Conservation (phyloP, 129 eudicot species). For the Kitagawia praeruptora region DNA sequence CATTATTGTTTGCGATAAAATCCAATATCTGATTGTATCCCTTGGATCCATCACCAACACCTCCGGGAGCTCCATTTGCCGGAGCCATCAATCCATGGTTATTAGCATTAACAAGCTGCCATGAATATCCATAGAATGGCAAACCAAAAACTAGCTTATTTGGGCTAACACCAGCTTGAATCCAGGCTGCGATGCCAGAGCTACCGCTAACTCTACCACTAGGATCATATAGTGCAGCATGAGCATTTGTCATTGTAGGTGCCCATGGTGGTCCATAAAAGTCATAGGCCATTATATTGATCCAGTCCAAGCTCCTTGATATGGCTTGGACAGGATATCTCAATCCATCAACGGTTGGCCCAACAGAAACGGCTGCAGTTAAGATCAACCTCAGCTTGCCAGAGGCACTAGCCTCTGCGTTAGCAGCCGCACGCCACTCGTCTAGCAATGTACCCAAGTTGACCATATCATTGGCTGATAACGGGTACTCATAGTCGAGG, state of each 20-base stretch:
- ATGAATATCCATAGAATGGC: conserved; percentile 49
- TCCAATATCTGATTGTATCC: conserved; percentile 28
- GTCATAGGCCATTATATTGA: conserved; percentile 52
- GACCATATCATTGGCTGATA: conserved; percentile 24
- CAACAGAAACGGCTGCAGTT: conserved; percentile 31
- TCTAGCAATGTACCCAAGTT: conserved; percentile 30
- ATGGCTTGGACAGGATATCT: conserved; percentile 34
- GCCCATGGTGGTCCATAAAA: conserved; percentile 29
- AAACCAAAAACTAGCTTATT: conserved; percentile 38
- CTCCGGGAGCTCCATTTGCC: conserved; percentile 24
- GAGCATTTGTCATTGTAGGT: conserved; percentile 24
- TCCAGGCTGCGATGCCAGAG: conserved; percentile 42
- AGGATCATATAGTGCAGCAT: conserved; percentile 40
- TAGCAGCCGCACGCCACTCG: conserved; percentile 50
- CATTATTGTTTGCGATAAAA: conserved; percentile 15
- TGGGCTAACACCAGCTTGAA: conserved; percentile 26
- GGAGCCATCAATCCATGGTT: conserved; percentile 37
- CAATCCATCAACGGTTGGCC: conserved; percentile 25
- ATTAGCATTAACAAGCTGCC: conserved; percentile 31
- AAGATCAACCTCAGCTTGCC: conserved; percentile 25
- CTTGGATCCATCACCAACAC: conserved; percentile 17
- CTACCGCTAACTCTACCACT: conserved; percentile 30
- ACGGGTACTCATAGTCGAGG: conserved; percentile 26
- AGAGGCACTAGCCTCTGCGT: conserved; percentile 24
- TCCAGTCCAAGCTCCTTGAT: conserved; percentile 43